Evolutionary conservation across 2,329 filamentous ascomycete species (phyloP).

Genomic region (Sporothrix brunneoviolacea): DNA sequence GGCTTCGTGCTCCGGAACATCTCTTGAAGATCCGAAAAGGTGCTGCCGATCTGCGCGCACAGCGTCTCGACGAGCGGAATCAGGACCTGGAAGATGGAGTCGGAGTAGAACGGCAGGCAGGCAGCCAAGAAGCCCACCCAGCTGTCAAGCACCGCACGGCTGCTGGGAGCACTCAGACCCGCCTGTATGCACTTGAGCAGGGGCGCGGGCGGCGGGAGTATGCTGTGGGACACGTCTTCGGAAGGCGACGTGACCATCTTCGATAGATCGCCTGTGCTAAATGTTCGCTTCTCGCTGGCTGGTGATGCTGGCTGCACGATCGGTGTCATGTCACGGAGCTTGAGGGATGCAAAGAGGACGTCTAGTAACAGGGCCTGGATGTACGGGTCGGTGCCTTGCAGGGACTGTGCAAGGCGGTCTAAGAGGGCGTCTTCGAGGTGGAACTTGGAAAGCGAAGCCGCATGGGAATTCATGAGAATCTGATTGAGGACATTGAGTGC

Average conservation of each 20-base stretch:
- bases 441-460: constrained; percentile 50
- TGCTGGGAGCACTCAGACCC: constrained; percentile 68
- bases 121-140: constrained; percentile 85
- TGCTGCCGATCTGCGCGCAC: constrained; percentile 66
- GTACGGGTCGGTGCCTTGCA: constrained; percentile 57
- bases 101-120: constrained; percentile 75
- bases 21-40: constrained; percentile 63
- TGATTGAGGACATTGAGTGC: constrained; percentile 65
- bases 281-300: constrained; percentile 38
- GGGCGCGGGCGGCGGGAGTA: constrained; percentile 51
- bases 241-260: background rate
- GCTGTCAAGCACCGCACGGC: constrained; percentile 74
- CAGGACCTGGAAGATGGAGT: constrained; percentile 81
- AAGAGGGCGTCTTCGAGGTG: constrained; percentile 67
- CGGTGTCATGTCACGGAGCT: constrained; percentile 46
- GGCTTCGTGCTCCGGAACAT: constrained; percentile 43
- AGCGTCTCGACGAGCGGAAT: constrained; percentile 88
- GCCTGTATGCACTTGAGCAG: constrained; percentile 80
- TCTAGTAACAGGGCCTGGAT: constrained; percentile 74
- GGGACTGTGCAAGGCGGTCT: constrained; percentile 55
- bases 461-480: constrained; percentile 58
- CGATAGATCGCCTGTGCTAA: constrained; percentile 21
- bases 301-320: constrained; percentile 28
- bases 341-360: constrained; percentile 67
- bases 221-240: background rate